Evolutionary conservation across 768 basidiomycete species (phyloP).

Genomic region (Lactarius hatsudake): DNA sequence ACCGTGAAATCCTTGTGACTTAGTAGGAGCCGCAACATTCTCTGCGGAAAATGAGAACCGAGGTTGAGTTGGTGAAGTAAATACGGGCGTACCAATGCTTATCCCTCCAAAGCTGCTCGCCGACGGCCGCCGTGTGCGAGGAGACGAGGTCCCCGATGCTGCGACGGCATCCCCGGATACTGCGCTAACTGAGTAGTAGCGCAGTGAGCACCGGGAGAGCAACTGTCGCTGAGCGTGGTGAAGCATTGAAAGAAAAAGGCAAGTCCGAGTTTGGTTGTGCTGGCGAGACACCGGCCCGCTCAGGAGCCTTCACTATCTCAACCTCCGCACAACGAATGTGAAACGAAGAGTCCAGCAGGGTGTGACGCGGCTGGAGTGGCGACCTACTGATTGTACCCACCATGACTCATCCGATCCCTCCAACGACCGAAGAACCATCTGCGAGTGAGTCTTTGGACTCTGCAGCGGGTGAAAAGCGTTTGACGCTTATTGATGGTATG

Average conservation of each 20-base stretch:
- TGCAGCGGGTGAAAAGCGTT: conserved; percentile 5
- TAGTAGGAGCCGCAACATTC: conserved; percentile 10
- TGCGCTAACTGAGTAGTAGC: conserved; percentile 7
- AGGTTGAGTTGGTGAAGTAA: background rate
- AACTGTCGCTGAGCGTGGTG: conserved; percentile 15
- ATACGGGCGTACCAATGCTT: conserved; percentile 15
- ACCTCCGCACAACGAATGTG: background rate
- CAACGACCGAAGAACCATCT: background rate
- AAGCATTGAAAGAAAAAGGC: conserved; percentile 6
- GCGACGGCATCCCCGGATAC: background rate
- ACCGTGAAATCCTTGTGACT: background rate
- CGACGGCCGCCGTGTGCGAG: conserved; percentile 10
- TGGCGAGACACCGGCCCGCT: background rate
- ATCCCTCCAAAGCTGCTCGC: conserved; percentile 25
- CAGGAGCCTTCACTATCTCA: background rate
- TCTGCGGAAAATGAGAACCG: conserved; percentile 4
- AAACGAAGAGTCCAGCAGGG: background rate
- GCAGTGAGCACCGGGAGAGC: conserved; percentile 8
- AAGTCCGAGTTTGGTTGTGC: background rate
- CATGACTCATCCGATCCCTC: background rate
- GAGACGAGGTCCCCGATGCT: background rate
- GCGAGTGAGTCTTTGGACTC: background rate
- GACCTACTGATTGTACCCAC: background rate
- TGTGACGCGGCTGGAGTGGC: background rate
- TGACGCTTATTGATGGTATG: conserved; percentile 12